Evolutionary conservation across 1,284 basidiomycete genomes (phyloP).

Genomic region (Marasmius fiardii): DNA sequence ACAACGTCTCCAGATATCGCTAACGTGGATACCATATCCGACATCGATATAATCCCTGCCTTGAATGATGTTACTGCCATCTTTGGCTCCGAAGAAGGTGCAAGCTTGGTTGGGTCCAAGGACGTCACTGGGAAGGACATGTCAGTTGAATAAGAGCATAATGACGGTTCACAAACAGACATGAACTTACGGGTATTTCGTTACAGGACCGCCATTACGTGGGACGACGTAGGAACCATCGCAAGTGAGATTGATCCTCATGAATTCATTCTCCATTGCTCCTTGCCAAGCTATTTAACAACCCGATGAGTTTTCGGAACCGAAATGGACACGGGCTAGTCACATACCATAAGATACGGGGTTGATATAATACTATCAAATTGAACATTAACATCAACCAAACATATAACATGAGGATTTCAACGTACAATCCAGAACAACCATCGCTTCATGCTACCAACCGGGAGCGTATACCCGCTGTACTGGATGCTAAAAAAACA

Average conservation of each 20-base stretch:
- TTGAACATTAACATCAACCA: background rate
- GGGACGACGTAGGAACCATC: constrained; percentile 71
- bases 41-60: constrained; percentile 60
- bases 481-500: constrained; percentile 49
- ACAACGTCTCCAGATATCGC: constrained; percentile 61
- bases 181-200: constrained; percentile 66
- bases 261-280: constrained; percentile 83
- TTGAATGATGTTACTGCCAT: constrained; percentile 44
- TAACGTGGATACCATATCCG: constrained; percentile 46
- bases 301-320: background rate
- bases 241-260: constrained; percentile 64
- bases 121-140: constrained; percentile 34
- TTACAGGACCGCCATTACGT: constrained; percentile 59
- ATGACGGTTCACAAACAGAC: background rate
- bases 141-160: background rate
- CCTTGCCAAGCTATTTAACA: constrained; percentile 68
- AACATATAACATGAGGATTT: background rate
- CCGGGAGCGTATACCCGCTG: constrained; percentile 71
- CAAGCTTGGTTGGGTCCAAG: constrained; percentile 68
- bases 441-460: constrained; percentile 82
- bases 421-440: constrained; percentile 77
- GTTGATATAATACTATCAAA: constrained; percentile 68
- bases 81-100: constrained; percentile 56
- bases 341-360: constrained; percentile 69
- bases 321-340: background rate